Conservation (phyloP, 1,139 yeast species). For the Kodamaea ohmeri region DNA sequence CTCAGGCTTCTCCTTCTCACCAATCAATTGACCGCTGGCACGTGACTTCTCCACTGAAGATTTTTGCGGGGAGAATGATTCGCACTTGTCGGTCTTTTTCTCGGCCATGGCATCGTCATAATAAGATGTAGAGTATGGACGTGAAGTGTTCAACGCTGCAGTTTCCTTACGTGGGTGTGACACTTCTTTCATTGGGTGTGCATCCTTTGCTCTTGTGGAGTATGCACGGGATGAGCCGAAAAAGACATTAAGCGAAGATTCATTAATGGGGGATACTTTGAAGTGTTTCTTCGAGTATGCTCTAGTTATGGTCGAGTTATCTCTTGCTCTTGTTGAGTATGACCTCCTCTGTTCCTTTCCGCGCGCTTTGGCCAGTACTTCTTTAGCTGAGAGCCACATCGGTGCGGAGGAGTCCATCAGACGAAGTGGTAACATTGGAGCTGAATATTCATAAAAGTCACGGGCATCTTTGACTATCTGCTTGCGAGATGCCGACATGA, state of each 20-base stretch:
- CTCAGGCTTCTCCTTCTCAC: conserved; percentile 35
- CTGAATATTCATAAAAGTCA: conserved; percentile 16
- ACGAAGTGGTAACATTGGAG: conserved; percentile 4
- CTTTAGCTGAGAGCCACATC: conserved; percentile 8
- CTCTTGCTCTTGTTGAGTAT: neutral
- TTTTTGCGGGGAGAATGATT: too few species aligned
- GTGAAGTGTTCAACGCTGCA: too few species aligned
- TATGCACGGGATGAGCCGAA: too few species aligned
- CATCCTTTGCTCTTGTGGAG: too few species aligned
- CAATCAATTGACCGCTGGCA: conserved; percentile 23
- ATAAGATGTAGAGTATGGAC: conserved; percentile 2
- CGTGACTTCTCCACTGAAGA: too few species aligned
- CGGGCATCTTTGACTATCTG: conserved; percentile 23
- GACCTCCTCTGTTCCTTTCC: too few species aligned
- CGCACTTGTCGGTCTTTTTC: too few species aligned
- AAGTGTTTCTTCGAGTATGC: neutral
- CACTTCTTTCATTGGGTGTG: too few species aligned
- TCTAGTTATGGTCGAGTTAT: neutral
- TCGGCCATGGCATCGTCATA: neutral
- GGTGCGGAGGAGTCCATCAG: conserved; percentile 9
- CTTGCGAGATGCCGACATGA: conserved; percentile 23
- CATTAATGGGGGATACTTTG: neutral
- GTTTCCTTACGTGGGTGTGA: too few species aligned
- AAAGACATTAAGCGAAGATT: too few species aligned
- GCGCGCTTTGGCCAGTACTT: too few species aligned